Evolutionary conservation across 139 green algal genomes (phyloP).

Genomic region (Coccomyxa sp.): DNA sequence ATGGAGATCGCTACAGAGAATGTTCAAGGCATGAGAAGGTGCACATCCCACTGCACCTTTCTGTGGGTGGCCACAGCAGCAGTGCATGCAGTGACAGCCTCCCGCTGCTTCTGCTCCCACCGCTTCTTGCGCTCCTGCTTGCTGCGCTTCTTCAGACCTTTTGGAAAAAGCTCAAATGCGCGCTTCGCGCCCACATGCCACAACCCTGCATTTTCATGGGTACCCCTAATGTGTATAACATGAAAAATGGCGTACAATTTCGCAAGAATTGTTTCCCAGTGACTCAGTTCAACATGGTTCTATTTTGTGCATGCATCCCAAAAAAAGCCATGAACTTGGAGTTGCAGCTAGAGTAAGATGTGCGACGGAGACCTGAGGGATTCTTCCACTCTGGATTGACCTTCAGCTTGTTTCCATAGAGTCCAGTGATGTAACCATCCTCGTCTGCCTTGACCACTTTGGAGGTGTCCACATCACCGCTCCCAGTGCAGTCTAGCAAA

Average conservation of each 20-base stretch:
- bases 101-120: constrained; percentile 64
- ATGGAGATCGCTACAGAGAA: too few species aligned
- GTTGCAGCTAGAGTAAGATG: not conserved
- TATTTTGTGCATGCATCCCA: too few species aligned
- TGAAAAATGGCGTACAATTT: too few species aligned
- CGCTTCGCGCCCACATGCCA: constrained; percentile 79
- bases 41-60: not conserved
- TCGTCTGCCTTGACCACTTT: constrained; percentile 50
- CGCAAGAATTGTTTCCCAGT: too few species aligned
- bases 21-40: not conserved
- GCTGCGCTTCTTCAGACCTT: constrained; percentile 38
- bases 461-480: constrained; percentile 82
- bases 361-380: constrained; percentile 42
- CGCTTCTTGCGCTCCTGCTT: constrained; percentile 49
- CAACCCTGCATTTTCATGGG: constrained; percentile 30
- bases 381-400: constrained; percentile 80
- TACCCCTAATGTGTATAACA: too few species aligned
- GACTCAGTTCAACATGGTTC: too few species aligned
- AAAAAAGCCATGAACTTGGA: too few species aligned
- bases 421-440: constrained; percentile 56
- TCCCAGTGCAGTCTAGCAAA: constrained; percentile 79
- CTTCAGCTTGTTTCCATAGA: constrained; percentile 47
- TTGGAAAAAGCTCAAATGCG: constrained; percentile 70
- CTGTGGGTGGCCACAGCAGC: constrained; percentile 11
- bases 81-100: constrained; percentile 32